Conservation (phyloP, 352 stramenopile genomes). For the Thraustotheca clavata region DNA sequence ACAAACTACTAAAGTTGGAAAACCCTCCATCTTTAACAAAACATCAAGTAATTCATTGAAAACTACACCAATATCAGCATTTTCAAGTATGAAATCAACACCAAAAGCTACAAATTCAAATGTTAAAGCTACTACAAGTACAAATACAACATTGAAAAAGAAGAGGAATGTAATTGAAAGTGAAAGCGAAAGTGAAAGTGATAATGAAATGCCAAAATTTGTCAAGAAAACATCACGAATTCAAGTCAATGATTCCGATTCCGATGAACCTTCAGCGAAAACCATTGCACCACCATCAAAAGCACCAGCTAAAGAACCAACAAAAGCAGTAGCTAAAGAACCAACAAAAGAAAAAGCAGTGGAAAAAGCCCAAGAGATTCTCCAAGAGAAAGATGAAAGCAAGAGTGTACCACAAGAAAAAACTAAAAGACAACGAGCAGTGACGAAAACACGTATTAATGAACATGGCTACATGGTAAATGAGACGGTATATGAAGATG, state of each 20-base stretch:
- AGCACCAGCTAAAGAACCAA: not conserved
- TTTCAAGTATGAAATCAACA: not conserved
- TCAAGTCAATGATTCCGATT: conserved; percentile 10
- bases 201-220: conserved; percentile 54
- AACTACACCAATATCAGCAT: no score
- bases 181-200: conserved; percentile 48
- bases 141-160: conserved; percentile 46
- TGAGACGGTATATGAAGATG: conserved; percentile 62
- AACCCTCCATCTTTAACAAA: no score
- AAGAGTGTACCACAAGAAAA: no score
- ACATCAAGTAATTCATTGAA: not conserved
- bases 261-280: not conserved
- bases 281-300: not conserved
- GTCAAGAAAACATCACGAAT: conserved; percentile 38
- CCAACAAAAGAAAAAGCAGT: conserved; percentile 16
- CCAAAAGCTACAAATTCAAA: not conserved
- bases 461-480: conserved; percentile 82
- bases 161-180: conserved; percentile 55
- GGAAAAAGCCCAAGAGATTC: conserved; percentile 29
- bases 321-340: conserved; percentile 7
- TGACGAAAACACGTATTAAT: conserved; percentile 70
- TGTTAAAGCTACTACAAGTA: conserved; percentile 25
- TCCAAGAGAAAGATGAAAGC: conserved; percentile 27
- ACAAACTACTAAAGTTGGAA: not conserved
- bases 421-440: conserved; percentile 44